phyloP scores from a whole-genome alignment of 1,139 yeast genomes.

The Yamadazyma dendronema region DNA sequence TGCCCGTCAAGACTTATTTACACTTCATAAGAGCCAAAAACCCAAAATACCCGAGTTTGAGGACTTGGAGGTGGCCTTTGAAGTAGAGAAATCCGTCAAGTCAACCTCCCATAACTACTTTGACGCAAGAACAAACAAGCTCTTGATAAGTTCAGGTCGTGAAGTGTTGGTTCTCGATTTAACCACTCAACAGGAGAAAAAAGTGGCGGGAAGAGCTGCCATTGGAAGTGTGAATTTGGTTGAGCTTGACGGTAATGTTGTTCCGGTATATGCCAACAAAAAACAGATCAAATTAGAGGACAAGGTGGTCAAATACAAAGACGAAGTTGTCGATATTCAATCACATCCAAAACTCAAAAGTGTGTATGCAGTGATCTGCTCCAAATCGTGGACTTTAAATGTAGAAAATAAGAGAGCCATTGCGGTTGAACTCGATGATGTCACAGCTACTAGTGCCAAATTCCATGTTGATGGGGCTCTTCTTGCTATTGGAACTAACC shows the following conservation, averaged over 20 bases:
- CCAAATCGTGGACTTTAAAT: constrained; percentile 9
- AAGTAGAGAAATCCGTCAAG: constrained; percentile 10
- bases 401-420: constrained; percentile 6
- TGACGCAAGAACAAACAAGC: constrained; percentile 14
- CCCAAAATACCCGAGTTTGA: constrained; percentile 23
- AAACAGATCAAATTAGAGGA: constrained; percentile 18
- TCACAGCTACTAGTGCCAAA: constrained; percentile 28
- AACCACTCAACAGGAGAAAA: constrained; percentile 11
- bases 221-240: constrained; percentile 18
- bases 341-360: constrained; percentile 21
- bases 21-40: constrained; percentile 43
- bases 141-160: constrained; percentile 21
- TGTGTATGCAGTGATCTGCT: constrained; percentile 11
- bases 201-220: constrained; percentile 16
- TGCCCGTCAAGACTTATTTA: constrained; percentile 40
- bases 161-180: constrained; percentile 25
- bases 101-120: constrained; percentile 14
- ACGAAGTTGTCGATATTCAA: constrained; percentile 21
- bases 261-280: constrained; percentile 22
- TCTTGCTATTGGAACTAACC: constrained; percentile 44
- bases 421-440: constrained; percentile 3
- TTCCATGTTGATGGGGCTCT: constrained; percentile 70
- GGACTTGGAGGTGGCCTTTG: constrained; percentile 1
- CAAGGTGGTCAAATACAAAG: constrained; percentile 10
- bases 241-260: constrained; percentile 9